phyloP scores from a whole-genome alignment of 805 yeast genomes.

The Yamadazyma sp. region DNA sequence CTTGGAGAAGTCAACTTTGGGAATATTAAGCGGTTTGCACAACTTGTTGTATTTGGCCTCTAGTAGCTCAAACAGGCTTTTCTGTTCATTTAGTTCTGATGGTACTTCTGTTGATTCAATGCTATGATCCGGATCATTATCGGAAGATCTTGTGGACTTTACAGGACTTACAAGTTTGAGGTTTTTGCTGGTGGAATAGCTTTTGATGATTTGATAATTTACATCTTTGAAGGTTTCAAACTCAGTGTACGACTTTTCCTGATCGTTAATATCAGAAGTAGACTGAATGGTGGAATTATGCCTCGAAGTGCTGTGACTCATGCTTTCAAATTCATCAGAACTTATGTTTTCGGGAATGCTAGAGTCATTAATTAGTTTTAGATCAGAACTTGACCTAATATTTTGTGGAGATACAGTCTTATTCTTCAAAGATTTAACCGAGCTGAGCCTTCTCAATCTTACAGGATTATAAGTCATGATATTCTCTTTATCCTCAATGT shows the following conservation, averaged over 20 bases:
- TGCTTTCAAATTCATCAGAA: conserved; percentile 3
- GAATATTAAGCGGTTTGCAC: conserved; percentile 3
- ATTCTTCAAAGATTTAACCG: background rate
- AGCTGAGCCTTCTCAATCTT: conserved; percentile 1
- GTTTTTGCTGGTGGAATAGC: conserved; percentile 5
- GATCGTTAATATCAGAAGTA: conserved; percentile 2
- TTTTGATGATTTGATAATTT: conserved; percentile 12
- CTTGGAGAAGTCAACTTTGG: conserved; percentile 4
- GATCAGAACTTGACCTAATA: conserved; percentile 2
- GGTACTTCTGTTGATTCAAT: background rate
- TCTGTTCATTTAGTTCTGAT: background rate
- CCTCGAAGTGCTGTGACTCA: conserved; percentile 10
- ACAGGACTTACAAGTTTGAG: conserved; percentile 15
- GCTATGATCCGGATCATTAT: background rate
- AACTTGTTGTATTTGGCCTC: background rate
- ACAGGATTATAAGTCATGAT: background rate
- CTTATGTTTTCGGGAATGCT: background rate
- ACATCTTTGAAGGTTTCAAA: conserved; percentile 18
- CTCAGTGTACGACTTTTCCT: conserved; percentile 11
- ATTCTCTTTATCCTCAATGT: background rate
- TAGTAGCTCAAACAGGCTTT: conserved; percentile 3
- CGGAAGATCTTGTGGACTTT: background rate
- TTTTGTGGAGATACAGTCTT: background rate
- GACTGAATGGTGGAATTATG: conserved; percentile 5
- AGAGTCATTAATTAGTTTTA: background rate